Evolutionary conservation across 2,329 filamentous ascomycete genomes (phyloP).

Genomic region (Phialophora tarda): DNA sequence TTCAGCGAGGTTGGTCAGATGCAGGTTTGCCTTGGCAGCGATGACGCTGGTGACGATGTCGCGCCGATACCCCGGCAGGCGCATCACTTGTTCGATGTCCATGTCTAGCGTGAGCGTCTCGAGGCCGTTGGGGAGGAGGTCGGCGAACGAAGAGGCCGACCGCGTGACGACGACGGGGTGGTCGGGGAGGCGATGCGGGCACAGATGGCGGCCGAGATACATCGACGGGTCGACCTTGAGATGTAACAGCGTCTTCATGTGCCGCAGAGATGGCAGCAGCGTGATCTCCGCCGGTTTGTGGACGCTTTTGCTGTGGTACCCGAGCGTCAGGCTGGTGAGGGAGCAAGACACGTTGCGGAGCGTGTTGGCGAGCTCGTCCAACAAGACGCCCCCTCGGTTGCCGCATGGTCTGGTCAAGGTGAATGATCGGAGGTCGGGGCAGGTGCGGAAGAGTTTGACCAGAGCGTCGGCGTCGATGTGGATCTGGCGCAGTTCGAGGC

Average conservation of each 20-base stretch:
- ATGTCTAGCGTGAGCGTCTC: neutral
- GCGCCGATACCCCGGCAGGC: neutral
- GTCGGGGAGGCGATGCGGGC: neutral
- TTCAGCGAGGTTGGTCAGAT: neutral
- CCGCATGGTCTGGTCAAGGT: neutral
- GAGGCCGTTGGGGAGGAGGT: conserved; percentile 5
- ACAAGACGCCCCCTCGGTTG: neutral
- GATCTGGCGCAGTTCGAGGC: neutral
- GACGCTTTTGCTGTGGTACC: neutral
- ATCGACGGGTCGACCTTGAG: conserved; percentile 4
- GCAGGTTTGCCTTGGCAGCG: neutral
- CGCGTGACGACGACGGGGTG: conserved; percentile 3
- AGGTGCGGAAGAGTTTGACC: neutral
- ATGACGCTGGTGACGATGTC: conserved; percentile 2
- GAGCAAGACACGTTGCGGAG: conserved; percentile 3
- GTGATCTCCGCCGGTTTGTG: conserved; percentile 1
- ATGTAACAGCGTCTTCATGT: neutral
- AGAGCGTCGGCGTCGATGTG: neutral
- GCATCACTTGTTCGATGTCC: conserved; percentile 1
- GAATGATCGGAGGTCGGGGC: neutral
- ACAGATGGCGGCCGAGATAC: conserved; percentile 1
- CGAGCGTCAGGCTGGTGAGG: neutral
- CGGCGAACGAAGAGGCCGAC: neutral
- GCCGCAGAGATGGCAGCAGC: neutral
- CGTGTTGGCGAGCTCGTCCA: neutral